Evolutionary conservation across 257 asterid genomes (phyloP).

Genomic region (Nicotiana attenuata): DNA sequence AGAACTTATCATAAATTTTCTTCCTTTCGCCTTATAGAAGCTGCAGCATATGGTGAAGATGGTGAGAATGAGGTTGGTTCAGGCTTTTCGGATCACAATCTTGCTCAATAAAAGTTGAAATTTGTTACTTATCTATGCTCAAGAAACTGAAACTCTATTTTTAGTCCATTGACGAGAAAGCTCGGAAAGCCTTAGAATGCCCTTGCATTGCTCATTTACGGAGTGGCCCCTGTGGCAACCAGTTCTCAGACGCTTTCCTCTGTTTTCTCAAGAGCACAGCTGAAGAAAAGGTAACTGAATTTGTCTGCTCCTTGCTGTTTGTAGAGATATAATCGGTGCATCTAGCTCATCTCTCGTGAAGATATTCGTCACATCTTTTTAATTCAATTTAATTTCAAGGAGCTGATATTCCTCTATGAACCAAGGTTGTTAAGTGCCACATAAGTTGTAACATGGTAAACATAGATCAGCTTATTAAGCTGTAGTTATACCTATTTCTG

Average conservation of each 20-base stretch:
- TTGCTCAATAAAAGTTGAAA: not conserved
- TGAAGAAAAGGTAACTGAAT: constrained; percentile 47
- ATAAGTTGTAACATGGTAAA: not conserved
- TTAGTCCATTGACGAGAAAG: constrained; percentile 60
- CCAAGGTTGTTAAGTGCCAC: not conserved
- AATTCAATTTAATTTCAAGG: not conserved
- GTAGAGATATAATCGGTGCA: not conserved
- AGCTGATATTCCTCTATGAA: not conserved
- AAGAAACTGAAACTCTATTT: constrained; percentile 7
- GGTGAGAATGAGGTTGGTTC: constrained; percentile 30
- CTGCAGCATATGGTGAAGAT: constrained; percentile 66
- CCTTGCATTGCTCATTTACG: constrained; percentile 80
- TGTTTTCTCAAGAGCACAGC: constrained; percentile 91
- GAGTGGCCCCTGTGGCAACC: constrained; percentile 73
- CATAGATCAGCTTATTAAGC: not conserved
- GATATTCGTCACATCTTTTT: not conserved
- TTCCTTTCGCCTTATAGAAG: constrained; percentile 36
- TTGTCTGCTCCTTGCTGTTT: not conserved
- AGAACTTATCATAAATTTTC: not conserved
- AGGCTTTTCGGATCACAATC: not conserved
- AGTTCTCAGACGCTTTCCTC: constrained; percentile 77
- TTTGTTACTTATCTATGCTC: not conserved
- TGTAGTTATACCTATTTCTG: not conserved
- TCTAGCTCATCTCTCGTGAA: not conserved
- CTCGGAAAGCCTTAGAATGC: constrained; percentile 81